Evolutionary conservation across 345 rosid genomes (phyloP).

Genomic region (Chamaenerion angustifolium): DNA sequence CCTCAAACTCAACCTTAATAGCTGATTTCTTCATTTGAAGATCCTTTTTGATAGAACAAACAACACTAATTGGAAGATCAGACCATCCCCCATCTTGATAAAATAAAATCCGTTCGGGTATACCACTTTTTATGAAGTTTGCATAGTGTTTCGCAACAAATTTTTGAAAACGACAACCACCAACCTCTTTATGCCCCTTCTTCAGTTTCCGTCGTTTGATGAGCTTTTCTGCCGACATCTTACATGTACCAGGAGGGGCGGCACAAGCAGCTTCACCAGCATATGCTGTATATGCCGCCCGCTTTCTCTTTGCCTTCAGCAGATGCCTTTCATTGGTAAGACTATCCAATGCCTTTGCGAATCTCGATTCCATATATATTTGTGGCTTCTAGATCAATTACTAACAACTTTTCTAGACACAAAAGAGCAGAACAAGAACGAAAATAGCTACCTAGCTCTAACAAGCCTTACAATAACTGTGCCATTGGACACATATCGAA

Average conservation of each 20-base stretch:
- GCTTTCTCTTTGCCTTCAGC: conserved; percentile 8
- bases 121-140: conserved; percentile 52
- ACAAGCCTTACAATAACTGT: conserved; percentile 19
- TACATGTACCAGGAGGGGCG: conserved; percentile 8
- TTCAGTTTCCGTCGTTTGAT: conserved; percentile 42
- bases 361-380: conserved; percentile 15
- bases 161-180: conserved; percentile 21
- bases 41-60: conserved; percentile 35
- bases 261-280: conserved; percentile 26
- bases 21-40: conserved; percentile 49
- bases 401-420: conserved; percentile 2
- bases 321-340: conserved; percentile 7
- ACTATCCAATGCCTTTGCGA: conserved; percentile 20
- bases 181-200: conserved; percentile 14
- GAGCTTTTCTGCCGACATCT: conserved; percentile 12
- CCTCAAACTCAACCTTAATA: conserved; percentile 40
- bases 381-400: conserved; percentile 16
- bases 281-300: conserved; percentile 19
- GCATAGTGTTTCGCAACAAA: conserved; percentile 48
- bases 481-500: conserved; percentile 16
- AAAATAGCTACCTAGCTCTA: conserved; percentile 1
- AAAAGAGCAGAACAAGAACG: neutral
- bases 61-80: conserved; percentile 39
- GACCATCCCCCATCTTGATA: conserved; percentile 69
- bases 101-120: conserved; percentile 59